Percentiles rank a stretch among this genome's conserved stretches.
Conservation (phyloP, 495 filamentous ascomycete genomes). For the Xylaria cubensis region DNA sequence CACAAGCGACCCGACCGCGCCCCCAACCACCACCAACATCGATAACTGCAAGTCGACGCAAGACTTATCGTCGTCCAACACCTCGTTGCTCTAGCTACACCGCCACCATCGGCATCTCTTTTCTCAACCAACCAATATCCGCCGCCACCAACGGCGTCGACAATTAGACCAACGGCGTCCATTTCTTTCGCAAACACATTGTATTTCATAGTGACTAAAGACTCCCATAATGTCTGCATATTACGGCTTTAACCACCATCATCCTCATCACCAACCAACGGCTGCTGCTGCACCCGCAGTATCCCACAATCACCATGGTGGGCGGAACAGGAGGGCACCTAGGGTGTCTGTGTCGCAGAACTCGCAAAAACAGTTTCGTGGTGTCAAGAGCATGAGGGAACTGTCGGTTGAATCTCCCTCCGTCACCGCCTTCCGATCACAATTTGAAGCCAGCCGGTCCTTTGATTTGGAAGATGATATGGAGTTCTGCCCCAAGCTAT, state of each 20-base stretch:
- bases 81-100: conserved; percentile 15
- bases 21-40: conserved; percentile 38
- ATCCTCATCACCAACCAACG: conserved; percentile 67
- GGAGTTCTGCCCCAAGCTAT: conserved; percentile 91
- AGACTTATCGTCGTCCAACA: conserved; percentile 13
- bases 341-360: conserved; percentile 77
- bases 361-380: conserved; percentile 83
- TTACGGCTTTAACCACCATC: conserved; percentile 70
- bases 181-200: conserved; percentile 24
- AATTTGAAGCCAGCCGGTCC: conserved; percentile 89
- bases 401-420: conserved; percentile 73
- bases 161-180: conserved; percentile 20
- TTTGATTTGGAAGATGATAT: conserved; percentile 98
- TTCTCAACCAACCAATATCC: background rate
- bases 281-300: conserved; percentile 55
- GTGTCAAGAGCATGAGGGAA: conserved; percentile 86
- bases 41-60: conserved; percentile 29
- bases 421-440: conserved; percentile 75
- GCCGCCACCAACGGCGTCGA: conserved; percentile 15
- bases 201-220: conserved; percentile 27
- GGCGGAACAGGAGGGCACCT: conserved; percentile 86
- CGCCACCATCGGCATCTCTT: conserved; percentile 16
- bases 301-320: conserved; percentile 78
- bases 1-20: conserved; percentile 32
- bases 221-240: conserved; percentile 74